phyloP scores from a whole-genome alignment of 129 eudicot genomes.

The Tanacetum coccineum region DNA sequence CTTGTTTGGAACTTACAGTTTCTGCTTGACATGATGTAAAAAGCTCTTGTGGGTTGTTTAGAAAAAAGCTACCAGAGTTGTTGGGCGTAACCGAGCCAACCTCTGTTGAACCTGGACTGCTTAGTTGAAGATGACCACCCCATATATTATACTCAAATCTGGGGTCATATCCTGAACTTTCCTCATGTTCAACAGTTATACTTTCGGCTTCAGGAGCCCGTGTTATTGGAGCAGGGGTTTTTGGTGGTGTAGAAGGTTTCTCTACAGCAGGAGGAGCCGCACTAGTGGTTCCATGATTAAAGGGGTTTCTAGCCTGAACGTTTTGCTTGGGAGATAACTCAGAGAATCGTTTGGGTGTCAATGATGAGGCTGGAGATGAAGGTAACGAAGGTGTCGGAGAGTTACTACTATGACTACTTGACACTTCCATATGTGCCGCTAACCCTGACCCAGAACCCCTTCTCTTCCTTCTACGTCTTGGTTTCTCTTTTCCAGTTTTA shows the following conservation, averaged over 20 bases:
- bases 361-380: slow-evolving; percentile 49
- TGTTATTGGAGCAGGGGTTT: slow-evolving; percentile 38
- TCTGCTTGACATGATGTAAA: slow-evolving; percentile 32
- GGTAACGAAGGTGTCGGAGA: slow-evolving; percentile 86
- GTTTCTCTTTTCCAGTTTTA: slow-evolving; percentile 67
- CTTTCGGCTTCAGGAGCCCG: slow-evolving; percentile 57
- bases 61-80: slow-evolving; percentile 66
- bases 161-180: slow-evolving; percentile 29
- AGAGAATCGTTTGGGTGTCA: slow-evolving; percentile 41
- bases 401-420: slow-evolving; percentile 91
- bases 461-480: slow-evolving; percentile 62
- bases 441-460: slow-evolving; percentile 37
- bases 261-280: slow-evolving; percentile 24
- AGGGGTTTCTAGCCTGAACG: slow-evolving; percentile 38
- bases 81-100: slow-evolving; percentile 26
- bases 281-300: slow-evolving; percentile 15
- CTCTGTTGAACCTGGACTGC: slow-evolving; percentile 23
- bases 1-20: slow-evolving; percentile 46
- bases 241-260: slow-evolving; percentile 10
- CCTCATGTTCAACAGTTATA: slow-evolving; percentile 30
- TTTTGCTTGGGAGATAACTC: slow-evolving; percentile 32
- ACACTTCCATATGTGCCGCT: slow-evolving; percentile 49
- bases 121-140: slow-evolving; percentile 72
- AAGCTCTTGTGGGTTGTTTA: slow-evolving; percentile 60
- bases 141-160: slow-evolving; percentile 61